Evolutionary conservation across 345 rosid species (phyloP).

Genomic region (Corchorus capsularis): DNA sequence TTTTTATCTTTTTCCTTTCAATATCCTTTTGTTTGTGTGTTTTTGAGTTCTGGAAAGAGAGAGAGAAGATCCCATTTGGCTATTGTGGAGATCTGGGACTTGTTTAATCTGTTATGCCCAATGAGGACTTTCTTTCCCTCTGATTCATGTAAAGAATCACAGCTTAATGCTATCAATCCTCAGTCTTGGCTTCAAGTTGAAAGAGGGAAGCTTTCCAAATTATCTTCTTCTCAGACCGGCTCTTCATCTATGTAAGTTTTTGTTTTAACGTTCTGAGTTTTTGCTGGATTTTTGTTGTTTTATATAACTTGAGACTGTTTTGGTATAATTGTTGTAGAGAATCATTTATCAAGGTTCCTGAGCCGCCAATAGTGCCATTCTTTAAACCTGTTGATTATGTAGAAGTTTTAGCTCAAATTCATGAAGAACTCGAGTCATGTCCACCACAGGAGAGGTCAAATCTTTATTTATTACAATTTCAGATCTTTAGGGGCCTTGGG

Average conservation of each 20-base stretch:
- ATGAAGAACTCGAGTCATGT: conserved; percentile 93
- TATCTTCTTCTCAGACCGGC: conserved; percentile 42
- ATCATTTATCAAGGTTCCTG: conserved; percentile 92
- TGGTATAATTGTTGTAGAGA: conserved; percentile 58
- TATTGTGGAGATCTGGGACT: conserved; percentile 98
- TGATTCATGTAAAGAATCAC: conserved; percentile 85
- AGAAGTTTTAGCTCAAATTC: conserved; percentile 94
- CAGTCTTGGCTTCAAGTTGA: conserved; percentile 99
- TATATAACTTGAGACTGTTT: conserved; percentile 19
- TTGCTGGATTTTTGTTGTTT: neutral
- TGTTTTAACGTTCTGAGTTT: neutral
- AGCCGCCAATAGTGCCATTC: conserved; percentile 70
- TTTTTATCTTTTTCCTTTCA: neutral
- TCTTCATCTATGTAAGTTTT: conserved; percentile 79
- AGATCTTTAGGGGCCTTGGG: conserved; percentile 90
- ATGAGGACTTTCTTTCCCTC: conserved; percentile 87
- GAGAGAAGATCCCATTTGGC: conserved; percentile 34
- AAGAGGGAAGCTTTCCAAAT: conserved; percentile 79
- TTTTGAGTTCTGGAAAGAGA: conserved; percentile 34
- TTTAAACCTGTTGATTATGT: conserved; percentile 90
- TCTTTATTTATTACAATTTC: conserved; percentile 79
- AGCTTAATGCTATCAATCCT: conserved; percentile 79
- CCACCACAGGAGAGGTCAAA: conserved; percentile 58
- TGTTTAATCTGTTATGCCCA: conserved; percentile 81
- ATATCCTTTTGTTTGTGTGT: conserved; percentile 6